Conservation (phyloP, 768 basidiomycete genomes). For the Trametes villosa region DNA sequence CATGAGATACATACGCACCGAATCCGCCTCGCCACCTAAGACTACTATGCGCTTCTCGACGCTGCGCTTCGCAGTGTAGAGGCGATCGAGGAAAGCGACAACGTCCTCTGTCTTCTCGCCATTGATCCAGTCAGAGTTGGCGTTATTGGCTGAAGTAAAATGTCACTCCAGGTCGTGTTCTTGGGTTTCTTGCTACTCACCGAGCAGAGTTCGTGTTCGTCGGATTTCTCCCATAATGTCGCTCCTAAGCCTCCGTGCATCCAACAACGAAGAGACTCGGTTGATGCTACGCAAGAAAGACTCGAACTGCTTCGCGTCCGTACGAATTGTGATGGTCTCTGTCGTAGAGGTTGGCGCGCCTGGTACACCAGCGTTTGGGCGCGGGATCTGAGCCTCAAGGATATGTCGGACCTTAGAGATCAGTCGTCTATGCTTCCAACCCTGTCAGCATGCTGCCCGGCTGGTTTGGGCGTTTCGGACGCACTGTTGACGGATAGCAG, state of each 20-base stretch:
- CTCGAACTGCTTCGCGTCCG: slow-evolving; percentile 84
- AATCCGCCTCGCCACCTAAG: slow-evolving; percentile 72
- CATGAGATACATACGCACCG: slow-evolving; percentile 44
- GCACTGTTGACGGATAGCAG: slow-evolving; percentile 70
- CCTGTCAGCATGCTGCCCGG: neutral
- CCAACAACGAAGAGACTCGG: slow-evolving; percentile 79
- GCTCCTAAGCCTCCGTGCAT: slow-evolving; percentile 88
- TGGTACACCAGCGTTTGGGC: slow-evolving; percentile 47
- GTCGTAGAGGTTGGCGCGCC: slow-evolving; percentile 48
- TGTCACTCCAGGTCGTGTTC: neutral
- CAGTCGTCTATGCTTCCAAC: slow-evolving; percentile 61
- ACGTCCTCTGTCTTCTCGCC: slow-evolving; percentile 85
- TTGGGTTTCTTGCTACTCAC: slow-evolving; percentile 42
- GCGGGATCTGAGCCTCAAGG: slow-evolving; percentile 77
- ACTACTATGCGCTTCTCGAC: slow-evolving; percentile 85
- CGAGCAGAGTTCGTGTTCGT: slow-evolving; percentile 72
- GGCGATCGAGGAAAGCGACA: slow-evolving; percentile 83
- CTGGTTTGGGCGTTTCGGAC: slow-evolving; percentile 45
- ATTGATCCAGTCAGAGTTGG: slow-evolving; percentile 88
- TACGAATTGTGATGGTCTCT: slow-evolving; percentile 82
- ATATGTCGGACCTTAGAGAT: slow-evolving; percentile 87
- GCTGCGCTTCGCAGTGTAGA: slow-evolving; percentile 87
- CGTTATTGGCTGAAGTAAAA: slow-evolving; percentile 65
- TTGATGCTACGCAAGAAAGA: slow-evolving; percentile 87
- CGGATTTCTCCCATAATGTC: slow-evolving; percentile 93